Evolutionary conservation across 164 flowering plant species (phyloP), one percentile per base, ranked within the genome.

Genomic region (Cinnamomum micranthum): DNA sequence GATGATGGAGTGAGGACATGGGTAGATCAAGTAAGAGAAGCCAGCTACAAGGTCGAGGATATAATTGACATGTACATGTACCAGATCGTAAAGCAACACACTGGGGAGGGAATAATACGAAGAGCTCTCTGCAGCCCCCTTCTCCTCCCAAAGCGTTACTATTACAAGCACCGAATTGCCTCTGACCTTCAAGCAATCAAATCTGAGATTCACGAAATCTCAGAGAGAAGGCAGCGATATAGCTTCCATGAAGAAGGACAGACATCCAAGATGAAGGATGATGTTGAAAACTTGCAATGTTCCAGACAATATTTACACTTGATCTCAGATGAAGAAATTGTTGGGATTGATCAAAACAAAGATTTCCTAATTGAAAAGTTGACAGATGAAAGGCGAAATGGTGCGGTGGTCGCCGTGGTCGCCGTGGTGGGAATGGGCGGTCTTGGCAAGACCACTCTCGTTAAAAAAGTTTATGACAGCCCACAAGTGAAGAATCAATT

Each of bases 331-430:
- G 33, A 64, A 11, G 67, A 64, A 10, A 64, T 64, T 7, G 67
- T 47, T 82, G 91, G 91, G 2, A 77, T 88, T 65, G 84, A 83
- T 2, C 76, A 77, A 25, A 50, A 69, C 25, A 78, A 11, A 65
- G 77, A 74, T n/a, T 50, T 27, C 31, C 50, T 88, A 28, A 23
- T 82, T 0, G 35, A 67, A 19, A 78, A 80, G 92, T 71, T 87
- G 47, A 51, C 22, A 3, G 22, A 17, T 59, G 19, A 59, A 59
- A 59, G 63, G 22, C 6, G 5, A n/a, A 2, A n/a, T 4, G 20
- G 63, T 17, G 63, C 0, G 22, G 19, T 59, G 22, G 6, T n/a
- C 22, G 22, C 22, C 13, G 19, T 59, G 22, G 6, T n/a, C 22
- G 22, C 22, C 13, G 27, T 47, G 12, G 55, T 69, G 52, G 82